Conservation (phyloP, 768 basidiomycete genomes). For the Chalciporus chontae region DNA sequence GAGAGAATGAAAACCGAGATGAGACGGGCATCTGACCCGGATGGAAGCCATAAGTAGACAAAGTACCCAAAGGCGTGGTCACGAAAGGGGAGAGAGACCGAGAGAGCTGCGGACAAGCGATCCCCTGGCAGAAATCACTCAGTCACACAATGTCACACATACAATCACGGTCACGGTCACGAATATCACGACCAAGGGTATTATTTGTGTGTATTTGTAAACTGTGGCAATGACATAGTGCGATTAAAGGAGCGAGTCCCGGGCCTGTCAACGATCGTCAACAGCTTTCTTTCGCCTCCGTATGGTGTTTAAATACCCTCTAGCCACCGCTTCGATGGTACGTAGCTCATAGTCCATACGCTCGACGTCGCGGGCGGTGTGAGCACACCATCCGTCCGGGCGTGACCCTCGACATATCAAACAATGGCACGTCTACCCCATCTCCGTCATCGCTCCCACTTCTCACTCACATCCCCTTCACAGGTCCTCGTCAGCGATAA, state of each 20-base stretch:
- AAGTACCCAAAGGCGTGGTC: not conserved
- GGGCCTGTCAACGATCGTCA: constrained; percentile 50
- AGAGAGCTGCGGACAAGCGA: not conserved
- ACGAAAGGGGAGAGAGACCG: too few species aligned
- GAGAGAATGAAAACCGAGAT: too few species aligned
- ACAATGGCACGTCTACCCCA: constrained; percentile 41
- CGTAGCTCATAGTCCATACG: constrained; percentile 44
- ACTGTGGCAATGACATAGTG: constrained; percentile 26
- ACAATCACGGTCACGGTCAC: constrained; percentile 10
- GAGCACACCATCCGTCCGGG: constrained; percentile 37
- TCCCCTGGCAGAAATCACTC: constrained; percentile 33
- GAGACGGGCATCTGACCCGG: not conserved
- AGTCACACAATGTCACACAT: constrained; percentile 13
- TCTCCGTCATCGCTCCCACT: constrained; percentile 1
- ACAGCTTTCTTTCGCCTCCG: constrained; percentile 38
- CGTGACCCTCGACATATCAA: constrained; percentile 12
- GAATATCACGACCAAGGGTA: not conserved
- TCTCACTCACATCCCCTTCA: not conserved
- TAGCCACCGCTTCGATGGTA: constrained; percentile 26
- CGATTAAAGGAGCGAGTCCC: constrained; percentile 26
- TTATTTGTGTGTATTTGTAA: constrained; percentile 21
- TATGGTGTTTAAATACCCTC: constrained; percentile 47
- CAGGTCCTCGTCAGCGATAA: constrained; percentile 70
- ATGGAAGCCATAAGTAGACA: constrained; percentile 5
- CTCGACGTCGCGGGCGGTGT: constrained; percentile 58